These are phyloP conservation scores for Triticum dicoccoides DNA, from an alignment of 176 grass and related monocot genomes.

Conservation along the genomic window DNA sequence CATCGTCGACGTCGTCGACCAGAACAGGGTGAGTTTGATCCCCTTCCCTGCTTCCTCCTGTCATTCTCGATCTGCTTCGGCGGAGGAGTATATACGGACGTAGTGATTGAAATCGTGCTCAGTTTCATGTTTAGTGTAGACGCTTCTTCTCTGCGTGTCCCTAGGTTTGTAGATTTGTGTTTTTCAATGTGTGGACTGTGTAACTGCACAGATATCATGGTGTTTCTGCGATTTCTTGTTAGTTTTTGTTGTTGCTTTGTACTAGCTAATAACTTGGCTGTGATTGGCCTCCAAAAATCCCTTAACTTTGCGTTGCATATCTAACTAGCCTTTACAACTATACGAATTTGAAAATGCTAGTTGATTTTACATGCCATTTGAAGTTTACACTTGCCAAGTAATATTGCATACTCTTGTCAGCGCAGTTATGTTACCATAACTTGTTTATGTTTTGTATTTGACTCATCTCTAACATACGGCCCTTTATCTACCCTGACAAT, in stretches of 20 bases:
- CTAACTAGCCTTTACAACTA: background rate
- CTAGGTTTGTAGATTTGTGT: background rate
- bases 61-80: background rate
- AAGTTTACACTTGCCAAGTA: background rate
- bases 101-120: background rate
- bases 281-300: background rate
- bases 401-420: background rate
- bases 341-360: background rate
- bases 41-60: background rate
- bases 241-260: background rate
- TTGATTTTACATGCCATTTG: background rate
- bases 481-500: background rate
- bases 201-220: background rate
- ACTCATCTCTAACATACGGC: background rate
- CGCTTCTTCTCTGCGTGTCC: background rate
- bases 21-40: conserved; percentile 59
- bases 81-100: background rate
- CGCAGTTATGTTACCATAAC: background rate
- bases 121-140: background rate
- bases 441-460: background rate
- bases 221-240: too few species aligned
- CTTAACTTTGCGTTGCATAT: background rate
- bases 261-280: background rate
- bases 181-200: too few species aligned
- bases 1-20: conserved; percentile 81